These are phyloP conservation scores for Xylariaceae sp. DNA, from an alignment of 2,329 filamentous ascomycete genomes.

Conservation along the genomic window DNA sequence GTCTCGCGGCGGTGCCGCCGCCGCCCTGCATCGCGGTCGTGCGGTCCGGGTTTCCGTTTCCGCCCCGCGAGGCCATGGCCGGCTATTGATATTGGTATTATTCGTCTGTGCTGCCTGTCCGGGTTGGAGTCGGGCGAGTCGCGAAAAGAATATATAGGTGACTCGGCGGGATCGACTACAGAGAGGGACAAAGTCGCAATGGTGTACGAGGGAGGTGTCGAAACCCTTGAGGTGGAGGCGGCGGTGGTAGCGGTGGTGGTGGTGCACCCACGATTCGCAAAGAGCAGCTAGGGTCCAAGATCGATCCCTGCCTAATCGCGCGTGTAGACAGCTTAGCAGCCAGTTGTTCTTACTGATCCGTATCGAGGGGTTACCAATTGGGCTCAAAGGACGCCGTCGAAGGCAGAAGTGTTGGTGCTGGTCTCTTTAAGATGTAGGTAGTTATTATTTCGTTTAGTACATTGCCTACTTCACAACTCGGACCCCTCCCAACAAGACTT, in stretches of 20 bases:
- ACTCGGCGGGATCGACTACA: no score
- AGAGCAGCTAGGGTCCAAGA: no score
- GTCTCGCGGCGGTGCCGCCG: conserved; percentile 31
- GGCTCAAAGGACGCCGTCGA: neutral
- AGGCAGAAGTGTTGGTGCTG: neutral
- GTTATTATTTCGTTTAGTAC: neutral
- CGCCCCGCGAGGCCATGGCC: conserved; percentile 25
- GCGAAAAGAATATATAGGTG: neutral
- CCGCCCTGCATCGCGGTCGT: conserved; percentile 30
- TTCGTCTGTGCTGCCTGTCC: neutral
- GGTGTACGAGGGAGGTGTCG: no score
- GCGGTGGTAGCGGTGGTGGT: no score
- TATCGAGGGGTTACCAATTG: neutral
- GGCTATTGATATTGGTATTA: no score
- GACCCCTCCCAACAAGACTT: no score
- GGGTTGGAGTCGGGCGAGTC: no score
- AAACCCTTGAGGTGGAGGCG: neutral
- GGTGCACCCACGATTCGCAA: neutral
- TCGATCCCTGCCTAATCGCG: neutral
- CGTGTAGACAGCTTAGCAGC: neutral
- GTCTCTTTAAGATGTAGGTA: neutral
- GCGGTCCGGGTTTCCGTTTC: conserved; percentile 20
- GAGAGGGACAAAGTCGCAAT: no score
- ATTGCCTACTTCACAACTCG: neutral
- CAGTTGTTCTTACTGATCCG: neutral